Conservation (phyloP, 805 yeast genomes). For the Candida nanaspora region DNA sequence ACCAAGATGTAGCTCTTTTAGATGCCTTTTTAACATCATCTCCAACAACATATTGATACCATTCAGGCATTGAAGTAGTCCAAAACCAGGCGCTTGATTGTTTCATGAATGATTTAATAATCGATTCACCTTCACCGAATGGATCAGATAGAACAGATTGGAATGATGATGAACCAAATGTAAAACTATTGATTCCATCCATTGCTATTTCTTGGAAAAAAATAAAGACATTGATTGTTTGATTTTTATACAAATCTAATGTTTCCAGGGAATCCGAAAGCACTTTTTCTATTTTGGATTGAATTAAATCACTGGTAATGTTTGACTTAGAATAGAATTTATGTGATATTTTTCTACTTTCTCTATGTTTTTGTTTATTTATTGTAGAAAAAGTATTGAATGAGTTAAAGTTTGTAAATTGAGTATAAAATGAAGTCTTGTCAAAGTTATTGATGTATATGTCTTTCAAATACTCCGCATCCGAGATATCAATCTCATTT, state of each 20-base stretch:
- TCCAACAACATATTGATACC: constrained; percentile 44
- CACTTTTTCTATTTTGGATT: constrained; percentile 26
- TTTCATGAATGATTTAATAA: constrained; percentile 37
- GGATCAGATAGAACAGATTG: constrained; percentile 35
- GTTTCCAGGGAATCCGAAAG: constrained; percentile 21
- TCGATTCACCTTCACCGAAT: constrained; percentile 29
- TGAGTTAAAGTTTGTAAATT: constrained; percentile 51
- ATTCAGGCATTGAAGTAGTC: constrained; percentile 51
- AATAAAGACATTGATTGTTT: constrained; percentile 46
- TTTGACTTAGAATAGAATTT: constrained; percentile 38
- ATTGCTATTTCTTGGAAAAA: constrained; percentile 67
- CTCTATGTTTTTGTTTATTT: constrained; percentile 40
- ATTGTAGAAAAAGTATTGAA: constrained; percentile 53
- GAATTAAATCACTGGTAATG: constrained; percentile 26
- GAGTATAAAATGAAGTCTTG: constrained; percentile 50
- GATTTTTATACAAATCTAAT: constrained; percentile 12
- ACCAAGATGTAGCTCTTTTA: constrained; percentile 38
- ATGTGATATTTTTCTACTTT: constrained; percentile 31
- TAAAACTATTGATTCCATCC: constrained; percentile 59
- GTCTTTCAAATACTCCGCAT: constrained; percentile 41
- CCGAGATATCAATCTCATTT: constrained; percentile 50
- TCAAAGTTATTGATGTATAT: constrained; percentile 52
- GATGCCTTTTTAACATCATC: constrained; percentile 31
- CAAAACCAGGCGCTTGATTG: constrained; percentile 60
- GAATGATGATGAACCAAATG: constrained; percentile 45